phyloP scores from a whole-genome alignment of 768 basidiomycete genomes.

The Heimioporus sp. region DNA sequence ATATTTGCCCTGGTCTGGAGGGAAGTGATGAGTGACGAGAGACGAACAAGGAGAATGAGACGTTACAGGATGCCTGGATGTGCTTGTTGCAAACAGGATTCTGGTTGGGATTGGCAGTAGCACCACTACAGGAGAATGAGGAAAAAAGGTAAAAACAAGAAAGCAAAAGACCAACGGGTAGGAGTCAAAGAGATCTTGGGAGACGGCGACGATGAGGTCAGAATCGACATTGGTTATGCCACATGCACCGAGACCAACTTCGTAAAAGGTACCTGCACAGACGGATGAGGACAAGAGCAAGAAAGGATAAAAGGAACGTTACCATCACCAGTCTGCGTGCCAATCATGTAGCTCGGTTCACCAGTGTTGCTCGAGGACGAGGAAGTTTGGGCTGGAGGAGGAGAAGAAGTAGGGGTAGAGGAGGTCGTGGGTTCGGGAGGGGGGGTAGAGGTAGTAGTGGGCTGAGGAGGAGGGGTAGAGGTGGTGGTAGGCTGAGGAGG shows the following conservation, averaged over 20 bases:
- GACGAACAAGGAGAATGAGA: background rate
- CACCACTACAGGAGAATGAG: constrained; percentile 29
- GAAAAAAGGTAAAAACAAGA: background rate
- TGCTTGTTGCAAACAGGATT: constrained; percentile 69
- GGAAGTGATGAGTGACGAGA: constrained; percentile 11
- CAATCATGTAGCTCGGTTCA: constrained; percentile 41
- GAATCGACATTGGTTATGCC: constrained; percentile 31
- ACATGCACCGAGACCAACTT: constrained; percentile 40
- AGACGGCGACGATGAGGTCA: constrained; percentile 38
- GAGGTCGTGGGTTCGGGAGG: background rate
- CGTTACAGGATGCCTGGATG: constrained; percentile 49
- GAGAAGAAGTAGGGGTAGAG: constrained; percentile 2
- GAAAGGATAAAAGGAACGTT: background rate
- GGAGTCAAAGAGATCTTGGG: constrained; percentile 30
- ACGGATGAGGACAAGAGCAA: background rate
- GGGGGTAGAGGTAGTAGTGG: constrained; percentile 1
- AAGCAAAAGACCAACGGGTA: constrained; percentile 30
- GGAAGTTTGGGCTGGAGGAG: constrained; percentile 16
- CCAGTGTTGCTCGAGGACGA: constrained; percentile 7
- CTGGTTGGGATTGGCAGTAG: constrained; percentile 70
- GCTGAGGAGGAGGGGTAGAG: background rate
- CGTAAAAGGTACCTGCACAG: constrained; percentile 33
- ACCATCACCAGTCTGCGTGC: constrained; percentile 52
- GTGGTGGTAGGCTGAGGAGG: constrained; percentile 1
- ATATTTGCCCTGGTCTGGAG: constrained; percentile 49